phyloP scores from a whole-genome alignment of 1,284 basidiomycete genomes.

The Dichomitus squalens region DNA sequence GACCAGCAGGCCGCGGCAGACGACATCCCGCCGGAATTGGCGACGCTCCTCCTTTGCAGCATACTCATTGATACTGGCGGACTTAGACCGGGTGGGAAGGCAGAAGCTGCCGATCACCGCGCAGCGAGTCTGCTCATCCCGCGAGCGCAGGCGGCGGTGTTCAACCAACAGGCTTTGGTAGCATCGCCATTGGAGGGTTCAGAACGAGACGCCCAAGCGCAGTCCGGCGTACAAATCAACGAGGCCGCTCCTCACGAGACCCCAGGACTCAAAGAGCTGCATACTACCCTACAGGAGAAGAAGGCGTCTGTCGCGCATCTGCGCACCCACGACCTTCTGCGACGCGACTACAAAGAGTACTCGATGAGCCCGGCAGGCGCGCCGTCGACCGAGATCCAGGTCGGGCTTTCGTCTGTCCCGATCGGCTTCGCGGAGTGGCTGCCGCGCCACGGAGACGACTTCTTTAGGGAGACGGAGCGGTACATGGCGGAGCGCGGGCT shows the following conservation, averaged over 20 bases:
- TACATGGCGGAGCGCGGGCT: constrained; percentile 73
- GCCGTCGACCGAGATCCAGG: constrained; percentile 39
- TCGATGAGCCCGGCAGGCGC: constrained; percentile 46
- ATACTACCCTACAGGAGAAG: constrained; percentile 51
- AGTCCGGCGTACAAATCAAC: not conserved
- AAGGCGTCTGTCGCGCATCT: constrained; percentile 78
- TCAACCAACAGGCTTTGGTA: not conserved
- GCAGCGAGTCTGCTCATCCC: constrained; percentile 40
- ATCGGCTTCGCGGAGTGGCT: constrained; percentile 60
- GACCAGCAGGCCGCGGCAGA: constrained; percentile 31
- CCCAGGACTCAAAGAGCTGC: constrained; percentile 49
- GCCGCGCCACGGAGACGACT: constrained; percentile 36
- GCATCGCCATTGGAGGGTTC: no score
- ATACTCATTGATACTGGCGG: constrained; percentile 86
- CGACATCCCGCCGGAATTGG: constrained; percentile 59
- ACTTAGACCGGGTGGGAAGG: constrained; percentile 79
- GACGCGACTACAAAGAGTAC: constrained; percentile 95
- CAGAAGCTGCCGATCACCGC: constrained; percentile 50
- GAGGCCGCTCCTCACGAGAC: constrained; percentile 31
- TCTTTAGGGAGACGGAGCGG: constrained; percentile 50
- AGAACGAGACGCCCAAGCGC: not conserved
- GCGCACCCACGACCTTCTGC: constrained; percentile 74
- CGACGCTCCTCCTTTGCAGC: constrained; percentile 77
- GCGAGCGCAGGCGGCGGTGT: not conserved
- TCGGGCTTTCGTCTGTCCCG: constrained; percentile 83